Evolutionary conservation across 2,329 filamentous ascomycete genomes (phyloP), one percentile per base, ranked within the genome.

Genomic region (Fusarium kyushuense): DNA sequence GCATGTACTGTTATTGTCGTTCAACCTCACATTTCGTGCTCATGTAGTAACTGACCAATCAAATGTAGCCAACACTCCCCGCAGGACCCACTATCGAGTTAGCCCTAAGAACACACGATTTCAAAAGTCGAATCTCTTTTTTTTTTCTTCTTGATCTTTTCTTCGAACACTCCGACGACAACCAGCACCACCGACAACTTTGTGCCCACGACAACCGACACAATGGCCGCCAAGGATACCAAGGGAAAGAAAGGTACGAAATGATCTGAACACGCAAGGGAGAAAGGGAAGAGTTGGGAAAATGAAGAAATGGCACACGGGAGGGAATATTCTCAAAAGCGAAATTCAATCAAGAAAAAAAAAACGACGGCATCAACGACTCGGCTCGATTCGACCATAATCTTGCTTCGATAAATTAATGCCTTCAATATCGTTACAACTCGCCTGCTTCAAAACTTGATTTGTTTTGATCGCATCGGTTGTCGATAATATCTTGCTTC

Each of bases 211-310:
- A 73, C 62, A 74, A 52, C 54, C 54, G 70, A 75, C 71, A 75
- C 64, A 75, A 78, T 78, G 76, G 77, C 76, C 68, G 72, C 69
- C 60, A 77, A 77, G 72, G 76, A 77, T 60, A 66, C 78, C 67
- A 81, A 82, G 75, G 74, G 80, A 69, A 81, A 82, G 79, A 84
- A 84, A 83, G 82, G 82, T 84, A 84, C 77, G 79, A 76, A 72
- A 77, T 79, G 73, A 80, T 60, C 54, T 64, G 55, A 58, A 57
- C 38, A 29, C 36, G 46, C 25, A 35, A 63, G 47, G 52, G 60
- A 62, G 27, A 55, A 45, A 53, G 55, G 49, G 45, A 53, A 49
- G 25, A 51, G 46, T 17, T 19, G 47, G 41, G 43, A 45, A 46
- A 25, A 35, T 38, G 40, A 42, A 47, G 35, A 63, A 36, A 43